These are phyloP conservation scores for Backusella liffmaniae DNA, from an alignment of 192 early-diverging fungal species.

Conservation along the genomic window DNA sequence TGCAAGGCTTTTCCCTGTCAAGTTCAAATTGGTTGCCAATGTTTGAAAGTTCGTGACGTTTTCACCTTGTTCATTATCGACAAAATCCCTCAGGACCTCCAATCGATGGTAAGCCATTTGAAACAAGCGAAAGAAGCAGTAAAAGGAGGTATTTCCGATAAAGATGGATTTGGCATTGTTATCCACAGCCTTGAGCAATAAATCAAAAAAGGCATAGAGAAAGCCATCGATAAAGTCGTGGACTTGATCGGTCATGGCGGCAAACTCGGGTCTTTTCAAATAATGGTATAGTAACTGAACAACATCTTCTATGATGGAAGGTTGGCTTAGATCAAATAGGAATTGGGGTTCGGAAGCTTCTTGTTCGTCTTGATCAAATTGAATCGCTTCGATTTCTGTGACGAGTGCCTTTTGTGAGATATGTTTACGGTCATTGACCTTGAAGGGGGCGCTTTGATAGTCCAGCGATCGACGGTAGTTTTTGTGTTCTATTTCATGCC, in stretches of 20 bases:
- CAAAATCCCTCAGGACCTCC: slow-evolving; percentile 73
- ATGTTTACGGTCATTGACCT: slow-evolving; percentile 77
- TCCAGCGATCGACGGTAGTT: slow-evolving; percentile 96
- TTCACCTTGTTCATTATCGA: slow-evolving; percentile 52
- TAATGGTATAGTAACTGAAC: slow-evolving; percentile 68
- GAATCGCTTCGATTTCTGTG: slow-evolving; percentile 82
- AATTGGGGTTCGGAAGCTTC: slow-evolving; percentile 51
- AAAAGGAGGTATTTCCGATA: slow-evolving; percentile 86
- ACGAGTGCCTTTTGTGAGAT: slow-evolving; percentile 73
- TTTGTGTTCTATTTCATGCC: slow-evolving; percentile 90
- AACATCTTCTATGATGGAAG: slow-evolving; percentile 72
- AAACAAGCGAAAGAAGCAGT: slow-evolving; percentile 58
- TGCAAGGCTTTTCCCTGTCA: slow-evolving; percentile 46
- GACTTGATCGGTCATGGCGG: slow-evolving; percentile 54
- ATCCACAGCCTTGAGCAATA: slow-evolving; percentile 32
- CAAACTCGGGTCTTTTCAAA: slow-evolving; percentile 56
- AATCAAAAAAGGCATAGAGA: slow-evolving; percentile 65
- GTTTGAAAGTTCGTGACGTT: slow-evolving; percentile 50
- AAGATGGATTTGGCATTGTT: slow-evolving; percentile 49
- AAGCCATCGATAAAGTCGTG: slow-evolving; percentile 71
- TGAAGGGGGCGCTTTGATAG: slow-evolving; percentile 91
- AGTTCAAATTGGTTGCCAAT: slow-evolving; percentile 51
- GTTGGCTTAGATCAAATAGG: slow-evolving; percentile 71
- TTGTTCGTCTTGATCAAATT: slow-evolving; percentile 62
- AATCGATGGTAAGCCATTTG: slow-evolving; percentile 64